A percentile compares a stretch with the other conserved stretches of the same genome.
Conservation (phyloP, 371 early-diverging fungal species). For the Circinella minor region DNA sequence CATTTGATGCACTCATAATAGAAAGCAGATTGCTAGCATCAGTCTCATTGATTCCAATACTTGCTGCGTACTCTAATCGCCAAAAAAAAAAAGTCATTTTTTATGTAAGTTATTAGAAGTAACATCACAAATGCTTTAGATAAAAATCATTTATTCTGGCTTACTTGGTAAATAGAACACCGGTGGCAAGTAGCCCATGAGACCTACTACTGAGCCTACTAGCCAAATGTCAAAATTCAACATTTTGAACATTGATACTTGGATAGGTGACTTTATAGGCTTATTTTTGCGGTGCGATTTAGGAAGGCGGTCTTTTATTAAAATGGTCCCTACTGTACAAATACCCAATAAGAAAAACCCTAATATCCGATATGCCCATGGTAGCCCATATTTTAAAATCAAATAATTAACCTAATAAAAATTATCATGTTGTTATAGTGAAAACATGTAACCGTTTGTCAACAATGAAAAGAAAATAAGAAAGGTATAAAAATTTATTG, state of each 20-base stretch:
- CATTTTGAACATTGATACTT: conserved; percentile 29
- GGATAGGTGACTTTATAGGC: conserved; percentile 32
- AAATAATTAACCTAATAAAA: conserved; percentile 14
- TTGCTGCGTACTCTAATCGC: conserved; percentile 28
- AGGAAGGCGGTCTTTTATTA: conserved; percentile 41
- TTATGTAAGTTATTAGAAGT: not conserved
- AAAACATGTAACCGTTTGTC: no score
- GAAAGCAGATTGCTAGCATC: conserved; percentile 35
- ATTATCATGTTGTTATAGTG: not conserved
- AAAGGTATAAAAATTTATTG: no score
- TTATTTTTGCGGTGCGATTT: conserved; percentile 18
- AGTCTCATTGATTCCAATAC: conserved; percentile 25
- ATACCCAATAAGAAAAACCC: conserved; percentile 43
- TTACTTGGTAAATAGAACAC: conserved; percentile 41
- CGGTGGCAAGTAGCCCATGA: conserved; percentile 40
- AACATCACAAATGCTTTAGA: no score
- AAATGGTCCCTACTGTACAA: conserved; percentile 28
- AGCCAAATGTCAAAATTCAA: conserved; percentile 35
- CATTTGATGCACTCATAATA: conserved; percentile 43
- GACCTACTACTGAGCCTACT: conserved; percentile 34
- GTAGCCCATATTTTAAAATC: not conserved
- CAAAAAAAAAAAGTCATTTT: not conserved
- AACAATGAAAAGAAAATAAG: no score
- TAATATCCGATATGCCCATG: conserved; percentile 37
- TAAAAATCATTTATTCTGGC: no score